Evolutionary conservation across 306 rosid species (phyloP).

Genomic region (Citrullus amarus): DNA sequence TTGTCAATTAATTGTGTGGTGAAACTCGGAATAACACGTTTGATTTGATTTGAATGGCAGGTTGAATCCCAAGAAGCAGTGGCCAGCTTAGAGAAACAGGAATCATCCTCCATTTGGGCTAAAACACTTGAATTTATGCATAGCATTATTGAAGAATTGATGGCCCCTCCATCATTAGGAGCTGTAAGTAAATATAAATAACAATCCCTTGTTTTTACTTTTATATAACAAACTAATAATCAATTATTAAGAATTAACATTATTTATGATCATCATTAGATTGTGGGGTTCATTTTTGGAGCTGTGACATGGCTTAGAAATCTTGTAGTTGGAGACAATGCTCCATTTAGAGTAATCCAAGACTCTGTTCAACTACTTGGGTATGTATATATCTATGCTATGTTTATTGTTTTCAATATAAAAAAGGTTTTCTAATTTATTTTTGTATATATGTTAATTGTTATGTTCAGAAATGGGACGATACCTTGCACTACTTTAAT

Average conservation of each 20-base stretch:
- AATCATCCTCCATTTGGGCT: slow-evolving; percentile 20
- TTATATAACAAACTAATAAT: no score
- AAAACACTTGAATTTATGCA: slow-evolving; percentile 18
- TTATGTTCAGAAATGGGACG: slow-evolving; percentile 44
- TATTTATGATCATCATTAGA: slow-evolving; percentile 21
- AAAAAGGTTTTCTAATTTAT: no score
- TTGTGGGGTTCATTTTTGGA: slow-evolving; percentile 68
- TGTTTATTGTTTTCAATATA: no score
- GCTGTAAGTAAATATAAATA: slow-evolving; percentile 39
- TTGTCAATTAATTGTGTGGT: no score
- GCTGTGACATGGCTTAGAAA: slow-evolving; percentile 46
- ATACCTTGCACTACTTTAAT: slow-evolving; percentile 83
- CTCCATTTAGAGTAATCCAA: slow-evolving; percentile 64
- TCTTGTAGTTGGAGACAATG: slow-evolving; percentile 44
- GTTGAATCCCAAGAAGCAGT: background rate
- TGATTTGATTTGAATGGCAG: background rate
- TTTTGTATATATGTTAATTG: background rate
- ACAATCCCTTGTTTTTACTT: background rate
- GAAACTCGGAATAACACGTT: no score
- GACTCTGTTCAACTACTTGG: slow-evolving; percentile 52
- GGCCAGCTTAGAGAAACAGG: background rate
- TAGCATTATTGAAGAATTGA: slow-evolving; percentile 36
- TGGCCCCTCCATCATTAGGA: slow-evolving; percentile 83
- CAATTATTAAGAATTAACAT: background rate
- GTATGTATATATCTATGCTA: background rate